Percentiles rank a stretch among this genome's conserved stretches.
phyloP scores from a whole-genome alignment of 495 filamentous ascomycete genomes.

The Penicillium manginii region DNA sequence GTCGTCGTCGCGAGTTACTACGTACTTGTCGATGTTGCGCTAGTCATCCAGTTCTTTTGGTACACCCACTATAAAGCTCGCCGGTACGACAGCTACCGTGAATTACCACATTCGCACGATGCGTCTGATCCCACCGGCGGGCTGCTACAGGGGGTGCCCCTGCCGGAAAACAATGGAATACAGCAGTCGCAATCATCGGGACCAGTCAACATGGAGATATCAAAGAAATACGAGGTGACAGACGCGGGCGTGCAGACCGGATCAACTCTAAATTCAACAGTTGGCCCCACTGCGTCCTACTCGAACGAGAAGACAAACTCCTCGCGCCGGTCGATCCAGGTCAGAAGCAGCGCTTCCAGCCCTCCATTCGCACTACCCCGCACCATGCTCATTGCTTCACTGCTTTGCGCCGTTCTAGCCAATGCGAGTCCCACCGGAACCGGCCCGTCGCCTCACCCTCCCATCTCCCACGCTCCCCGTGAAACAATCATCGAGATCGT shows the following conservation, averaged over 20 bases:
- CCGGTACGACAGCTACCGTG: constrained; percentile 33
- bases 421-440: constrained; percentile 46
- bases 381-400: constrained; percentile 49
- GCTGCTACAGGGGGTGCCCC: constrained; percentile 35
- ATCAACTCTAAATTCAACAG: constrained; percentile 19
- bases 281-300: constrained; percentile 36
- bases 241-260: constrained; percentile 37
- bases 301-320: constrained; percentile 44
- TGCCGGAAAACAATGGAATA: constrained; percentile 25
- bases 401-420: constrained; percentile 49
- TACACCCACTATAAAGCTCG: constrained; percentile 58
- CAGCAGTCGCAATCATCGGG: constrained; percentile 16
- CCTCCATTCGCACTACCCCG: constrained; percentile 42
- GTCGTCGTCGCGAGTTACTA: constrained; percentile 71
- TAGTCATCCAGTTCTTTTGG: constrained; percentile 71
- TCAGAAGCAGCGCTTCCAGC: constrained; percentile 31
- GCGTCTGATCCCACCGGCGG: constrained; percentile 25
- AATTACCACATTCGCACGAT: constrained; percentile 24
- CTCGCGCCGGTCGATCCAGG: constrained; percentile 34
- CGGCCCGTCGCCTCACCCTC: constrained; percentile 19
- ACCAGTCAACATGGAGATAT: constrained; percentile 22
- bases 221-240: constrained; percentile 30
- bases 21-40: constrained; percentile 64
- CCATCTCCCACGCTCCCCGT: constrained; percentile 22
- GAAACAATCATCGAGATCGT: constrained; percentile 45